Evolutionary conservation across 345 rosid species (phyloP).

Genomic region (Ceriops zippeliana): DNA sequence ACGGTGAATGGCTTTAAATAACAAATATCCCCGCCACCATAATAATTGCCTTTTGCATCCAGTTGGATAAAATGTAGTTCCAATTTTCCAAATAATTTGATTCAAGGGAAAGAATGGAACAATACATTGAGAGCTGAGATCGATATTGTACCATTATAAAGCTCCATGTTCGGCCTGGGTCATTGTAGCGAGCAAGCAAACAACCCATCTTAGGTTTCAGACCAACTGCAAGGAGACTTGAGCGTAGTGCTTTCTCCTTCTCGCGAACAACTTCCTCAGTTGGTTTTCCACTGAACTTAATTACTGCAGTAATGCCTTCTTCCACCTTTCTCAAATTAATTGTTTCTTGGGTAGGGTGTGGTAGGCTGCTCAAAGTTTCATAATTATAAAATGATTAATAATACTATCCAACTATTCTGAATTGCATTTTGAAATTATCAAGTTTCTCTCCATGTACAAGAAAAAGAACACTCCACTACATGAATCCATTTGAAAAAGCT

Average conservation of each 20-base stretch:
- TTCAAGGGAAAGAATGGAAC: no score
- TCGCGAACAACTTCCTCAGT: constrained; percentile 49
- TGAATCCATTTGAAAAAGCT: neutral
- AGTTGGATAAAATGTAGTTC: no score
- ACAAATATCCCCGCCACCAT: neutral
- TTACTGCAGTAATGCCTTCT: constrained; percentile 69
- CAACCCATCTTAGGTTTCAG: constrained; percentile 63
- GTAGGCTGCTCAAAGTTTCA: constrained; percentile 48
- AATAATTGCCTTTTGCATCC: neutral
- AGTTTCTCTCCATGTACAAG: no score
- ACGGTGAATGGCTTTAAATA: neutral
- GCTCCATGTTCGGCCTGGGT: constrained; percentile 76
- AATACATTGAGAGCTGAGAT: neutral
- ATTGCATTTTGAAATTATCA: no score
- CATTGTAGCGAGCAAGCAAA: constrained; percentile 86
- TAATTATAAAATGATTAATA: neutral
- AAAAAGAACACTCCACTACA: no score
- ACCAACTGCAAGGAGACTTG: constrained; percentile 54
- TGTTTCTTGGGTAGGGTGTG: constrained; percentile 56
- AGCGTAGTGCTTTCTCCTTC: constrained; percentile 60
- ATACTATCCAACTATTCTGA: neutral
- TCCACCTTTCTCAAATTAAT: constrained; percentile 60
- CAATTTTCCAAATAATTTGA: no score
- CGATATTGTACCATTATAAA: constrained; percentile 53
- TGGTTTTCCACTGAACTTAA: constrained; percentile 83